Base-by-base conservation (phyloP, 2,329 filamentous ascomycete species). In the Venturia effusa region DNA sequence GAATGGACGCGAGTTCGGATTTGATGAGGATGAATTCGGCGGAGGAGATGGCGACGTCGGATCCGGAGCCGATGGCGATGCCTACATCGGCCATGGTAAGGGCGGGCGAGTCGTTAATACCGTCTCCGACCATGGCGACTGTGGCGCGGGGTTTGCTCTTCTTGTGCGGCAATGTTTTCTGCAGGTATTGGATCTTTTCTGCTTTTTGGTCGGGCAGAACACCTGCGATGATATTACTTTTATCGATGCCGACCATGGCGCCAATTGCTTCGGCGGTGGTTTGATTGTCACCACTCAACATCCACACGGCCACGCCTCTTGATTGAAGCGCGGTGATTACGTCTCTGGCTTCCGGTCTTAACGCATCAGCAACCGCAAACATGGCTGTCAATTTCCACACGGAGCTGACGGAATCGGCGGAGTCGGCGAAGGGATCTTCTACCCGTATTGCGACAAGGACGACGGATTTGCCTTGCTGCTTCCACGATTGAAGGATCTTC, bases 251-350 rank as follows among this genome's bases (percentile, higher is more conserved):
- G 22, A 96, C 80, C 70, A 84, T 84, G 1, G 80, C 77, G 0
- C 89, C 92, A 2, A 97, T 90, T 0, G 91, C 90, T 24, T 82
- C 80, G 1, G 92, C 92, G 0, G 92, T 97, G n/a, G 80, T 86
- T n/a, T 80, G 78, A 71, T 96, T 96, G 77, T 97, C 92, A 37
- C 92, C 92, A 0, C 91, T 95, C 43, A 96, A 86, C 90, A 97
- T 95, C 85, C 88, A 96, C 4, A 96, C 88, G 39, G 86, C 83
- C 59, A 89, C 86, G 24, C 88, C 85, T 19, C 83, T 83, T 4
- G 81, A 74, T 54, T 84, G 82, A 0, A 96, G 83, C 1, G 85
- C 80, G 7, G 76, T 74, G 65, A 96, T 82, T 22, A 93, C 85
- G 8, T 77, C 71, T 1, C 77, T 74, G 0, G 91, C 86, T 74